Base-by-base conservation (phyloP, 495 filamentous ascomycete genomes). In the Entonaema liquescens region DNA sequence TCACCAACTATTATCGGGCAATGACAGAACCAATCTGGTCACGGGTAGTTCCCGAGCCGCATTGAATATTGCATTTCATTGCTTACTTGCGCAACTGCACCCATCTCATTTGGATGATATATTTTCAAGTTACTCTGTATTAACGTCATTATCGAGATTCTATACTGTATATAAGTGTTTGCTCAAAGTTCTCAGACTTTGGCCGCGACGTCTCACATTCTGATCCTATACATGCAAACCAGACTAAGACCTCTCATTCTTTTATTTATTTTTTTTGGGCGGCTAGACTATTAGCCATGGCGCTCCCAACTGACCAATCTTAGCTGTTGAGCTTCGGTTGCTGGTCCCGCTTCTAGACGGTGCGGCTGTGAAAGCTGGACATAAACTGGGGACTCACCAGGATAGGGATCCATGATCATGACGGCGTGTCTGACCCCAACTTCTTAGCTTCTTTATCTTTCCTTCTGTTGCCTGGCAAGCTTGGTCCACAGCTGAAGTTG, bases 1-100 rank as follows among this genome's bases (percentile, higher is more conserved):
- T 42, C 40, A 29, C 54, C 23, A 28, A 23, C 50, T 67, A 25
- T 35, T 31, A 59, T 56, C 54, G 69, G 64, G 53, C 47, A 53
- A 67, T 60, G 49, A 44, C 59, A 67, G 64, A 49, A 49, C 59
- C 59, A 71, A 71, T 63, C 58, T 67, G 6, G 26, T 67, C 15
- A 11, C 25, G 7, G 29, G 29, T 29, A 44, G 15, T 25, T 67
- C 33, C 68, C 63, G 62, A 63, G 25, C 19, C 54, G 62, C 57
- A 71, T 67, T 54, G 21, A 33, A 59, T 62, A 17, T 42, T 31
- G 60, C 60, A 70, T 70, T 55, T 13, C 35, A 28, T 26, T 54
- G 23, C 36, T 42, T 52, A 31, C 21, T 29, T 53, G 54, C 31
- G 36, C 44, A 59, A 23, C 44, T 26, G 15, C 26, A 28, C 23